Evolutionary conservation across 768 basidiomycete genomes (phyloP).

Genomic region (Russula ochroleuca): DNA sequence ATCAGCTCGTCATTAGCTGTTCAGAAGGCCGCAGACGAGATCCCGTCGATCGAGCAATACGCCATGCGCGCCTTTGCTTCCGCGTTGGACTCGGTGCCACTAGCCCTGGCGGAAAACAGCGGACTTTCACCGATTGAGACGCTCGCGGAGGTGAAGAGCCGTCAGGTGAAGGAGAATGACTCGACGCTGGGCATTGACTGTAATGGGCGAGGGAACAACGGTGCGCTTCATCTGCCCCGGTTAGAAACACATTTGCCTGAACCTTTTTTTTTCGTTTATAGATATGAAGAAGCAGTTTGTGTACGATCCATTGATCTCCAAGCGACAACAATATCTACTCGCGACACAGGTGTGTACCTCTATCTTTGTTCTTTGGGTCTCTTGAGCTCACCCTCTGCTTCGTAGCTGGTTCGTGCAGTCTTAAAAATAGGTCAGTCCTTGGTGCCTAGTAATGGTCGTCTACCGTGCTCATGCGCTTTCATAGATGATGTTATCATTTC

Average conservation of each 20-base stretch:
- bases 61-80: constrained; percentile 99
- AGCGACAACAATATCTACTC: constrained; percentile 92
- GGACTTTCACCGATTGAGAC: constrained; percentile 96
- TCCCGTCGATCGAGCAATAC: constrained; percentile 97
- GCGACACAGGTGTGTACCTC: constrained; percentile 76
- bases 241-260: not conserved
- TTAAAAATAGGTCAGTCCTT: constrained; percentile 71
- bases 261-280: constrained; percentile 33
- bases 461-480: constrained; percentile 14
- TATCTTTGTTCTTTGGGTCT: constrained; percentile 3
- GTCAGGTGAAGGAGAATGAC: constrained; percentile 84
- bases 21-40: constrained; percentile 93
- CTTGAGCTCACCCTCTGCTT: constrained; percentile 9
- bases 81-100: constrained; percentile 90
- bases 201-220: constrained; percentile 77
- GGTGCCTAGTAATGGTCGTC: constrained; percentile 2
- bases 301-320: constrained; percentile 95
- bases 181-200: constrained; percentile 92
- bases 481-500: constrained; percentile 76
- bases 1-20: constrained; percentile 94
- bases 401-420: constrained; percentile 75
- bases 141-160: constrained; percentile 89
- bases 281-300: constrained; percentile 99
- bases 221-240: constrained; percentile 40
- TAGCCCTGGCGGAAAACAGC: constrained; percentile 97